Percentiles rank a stretch among this genome's conserved stretches.
phyloP scores from a whole-genome alignment of 1,284 basidiomycete species.

The Mrakiaceae sp. region DNA sequence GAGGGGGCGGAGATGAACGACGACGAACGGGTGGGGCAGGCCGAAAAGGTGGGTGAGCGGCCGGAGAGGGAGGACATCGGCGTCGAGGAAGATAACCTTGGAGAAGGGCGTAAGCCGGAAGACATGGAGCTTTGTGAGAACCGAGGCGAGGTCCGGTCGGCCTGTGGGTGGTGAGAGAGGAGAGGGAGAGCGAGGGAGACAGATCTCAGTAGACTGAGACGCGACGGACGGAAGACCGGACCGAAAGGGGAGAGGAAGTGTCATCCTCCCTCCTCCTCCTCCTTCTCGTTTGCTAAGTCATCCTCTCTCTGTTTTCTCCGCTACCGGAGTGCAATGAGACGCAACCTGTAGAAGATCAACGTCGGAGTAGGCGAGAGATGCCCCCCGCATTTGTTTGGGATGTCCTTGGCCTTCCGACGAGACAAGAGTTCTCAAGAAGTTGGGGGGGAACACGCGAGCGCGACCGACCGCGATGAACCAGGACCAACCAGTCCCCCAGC shows the following conservation, averaged over 20 bases:
- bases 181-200: neutral
- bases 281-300: neutral
- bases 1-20: neutral
- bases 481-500: no score
- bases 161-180: slow-evolving; percentile 41
- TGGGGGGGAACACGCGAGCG: no score
- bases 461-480: no score
- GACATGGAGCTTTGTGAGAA: slow-evolving; percentile 89
- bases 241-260: neutral
- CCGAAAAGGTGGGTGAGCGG: slow-evolving; percentile 81
- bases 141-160: slow-evolving; percentile 79
- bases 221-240: neutral
- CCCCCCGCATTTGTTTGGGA: no score
- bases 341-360: no score
- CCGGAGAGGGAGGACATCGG: slow-evolving; percentile 81
- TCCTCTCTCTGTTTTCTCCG: neutral
- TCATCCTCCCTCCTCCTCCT: neutral
- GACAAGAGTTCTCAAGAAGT: no score
- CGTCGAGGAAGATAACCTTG: slow-evolving; percentile 89
- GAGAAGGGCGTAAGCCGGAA: slow-evolving; percentile 80
- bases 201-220: neutral
- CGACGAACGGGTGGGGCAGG: slow-evolving; percentile 39
- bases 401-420: no score
- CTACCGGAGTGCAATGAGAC: no score
- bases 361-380: no score